Percentiles rank a stretch among this genome's conserved stretches.
Conservation (phyloP, 2,329 filamentous ascomycete species). For the Zymoseptoria crescenta region DNA sequence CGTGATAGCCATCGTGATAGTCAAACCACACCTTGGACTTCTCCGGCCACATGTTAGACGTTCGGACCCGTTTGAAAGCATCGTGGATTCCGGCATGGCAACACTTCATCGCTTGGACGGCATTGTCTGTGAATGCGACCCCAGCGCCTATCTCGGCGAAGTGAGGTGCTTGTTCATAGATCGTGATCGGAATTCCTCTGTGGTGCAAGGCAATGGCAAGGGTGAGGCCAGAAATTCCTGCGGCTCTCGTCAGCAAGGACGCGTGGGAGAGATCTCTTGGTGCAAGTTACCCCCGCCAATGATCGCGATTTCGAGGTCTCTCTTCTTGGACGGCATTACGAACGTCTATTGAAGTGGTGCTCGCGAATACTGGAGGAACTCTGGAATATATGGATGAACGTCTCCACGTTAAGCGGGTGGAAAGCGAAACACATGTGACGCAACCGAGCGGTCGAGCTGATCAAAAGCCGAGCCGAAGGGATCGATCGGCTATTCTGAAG, state of each 20-base stretch:
- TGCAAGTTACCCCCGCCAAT: conserved; percentile 15
- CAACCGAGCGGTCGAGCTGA: too few species aligned
- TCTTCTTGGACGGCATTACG: conserved; percentile 11
- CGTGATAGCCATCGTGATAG: conserved; percentile 31
- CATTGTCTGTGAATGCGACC: conserved; percentile 50
- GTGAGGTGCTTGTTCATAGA: conserved; percentile 49
- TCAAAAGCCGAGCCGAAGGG: too few species aligned
- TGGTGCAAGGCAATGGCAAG: conserved; percentile 46
- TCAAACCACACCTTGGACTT: conserved; percentile 38
- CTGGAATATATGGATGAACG: too few species aligned
- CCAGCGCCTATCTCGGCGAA: conserved; percentile 55
- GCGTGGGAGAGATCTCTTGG: neutral
- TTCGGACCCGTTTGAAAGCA: conserved; percentile 38
- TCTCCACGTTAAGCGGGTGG: too few species aligned
- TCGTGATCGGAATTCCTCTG: conserved; percentile 37
- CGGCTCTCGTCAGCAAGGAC: neutral
- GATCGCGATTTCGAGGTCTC: conserved; percentile 16
- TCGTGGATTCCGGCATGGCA: conserved; percentile 41
- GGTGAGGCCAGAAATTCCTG: conserved; percentile 49
- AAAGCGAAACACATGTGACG: too few species aligned
- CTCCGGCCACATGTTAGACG: conserved; percentile 30
- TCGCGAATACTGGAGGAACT: too few species aligned
- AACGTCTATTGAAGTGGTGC: too few species aligned
- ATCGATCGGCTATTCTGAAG: too few species aligned
- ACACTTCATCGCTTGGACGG: conserved; percentile 45